Conservation (phyloP, 2,329 filamentous ascomycete genomes). For the Phoma herbarum region DNA sequence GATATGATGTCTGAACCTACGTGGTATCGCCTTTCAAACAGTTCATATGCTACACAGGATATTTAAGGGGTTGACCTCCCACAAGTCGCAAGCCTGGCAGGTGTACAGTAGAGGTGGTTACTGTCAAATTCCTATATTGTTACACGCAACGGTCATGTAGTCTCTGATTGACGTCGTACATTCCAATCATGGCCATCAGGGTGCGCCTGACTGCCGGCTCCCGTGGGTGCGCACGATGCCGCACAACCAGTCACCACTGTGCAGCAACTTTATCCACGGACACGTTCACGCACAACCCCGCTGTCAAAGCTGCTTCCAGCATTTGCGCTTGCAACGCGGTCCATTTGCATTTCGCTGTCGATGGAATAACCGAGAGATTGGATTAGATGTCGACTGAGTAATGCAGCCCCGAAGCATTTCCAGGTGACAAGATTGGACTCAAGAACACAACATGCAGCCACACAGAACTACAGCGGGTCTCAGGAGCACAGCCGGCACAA, state of each 20-base stretch:
- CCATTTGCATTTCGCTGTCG: background rate
- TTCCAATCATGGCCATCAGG: constrained; percentile 16
- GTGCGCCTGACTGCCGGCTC: background rate
- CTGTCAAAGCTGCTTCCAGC: background rate
- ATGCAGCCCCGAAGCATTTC: background rate
- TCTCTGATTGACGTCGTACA: constrained; percentile 15
- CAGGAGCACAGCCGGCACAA: background rate
- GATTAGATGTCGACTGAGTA: background rate
- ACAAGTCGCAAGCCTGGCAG: background rate
- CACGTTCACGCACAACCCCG: background rate
- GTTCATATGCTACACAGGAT: background rate
- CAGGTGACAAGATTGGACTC: background rate
- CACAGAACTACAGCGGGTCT: background rate
- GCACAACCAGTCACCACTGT: constrained; percentile 1
- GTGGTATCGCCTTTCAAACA: background rate
- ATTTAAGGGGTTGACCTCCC: background rate
- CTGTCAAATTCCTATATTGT: constrained; percentile 1
- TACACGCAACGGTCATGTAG: constrained; percentile 8
- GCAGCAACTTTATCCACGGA: background rate
- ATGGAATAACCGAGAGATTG: background rate
- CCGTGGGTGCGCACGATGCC: background rate
- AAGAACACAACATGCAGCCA: background rate
- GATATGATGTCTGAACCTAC: background rate
- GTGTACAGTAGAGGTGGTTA: constrained; percentile 1
- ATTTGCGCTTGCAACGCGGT: constrained; percentile 1